These are phyloP conservation scores for Astraeus odoratus DNA, from an alignment of 768 basidiomycete species.

Conservation along the genomic window DNA sequence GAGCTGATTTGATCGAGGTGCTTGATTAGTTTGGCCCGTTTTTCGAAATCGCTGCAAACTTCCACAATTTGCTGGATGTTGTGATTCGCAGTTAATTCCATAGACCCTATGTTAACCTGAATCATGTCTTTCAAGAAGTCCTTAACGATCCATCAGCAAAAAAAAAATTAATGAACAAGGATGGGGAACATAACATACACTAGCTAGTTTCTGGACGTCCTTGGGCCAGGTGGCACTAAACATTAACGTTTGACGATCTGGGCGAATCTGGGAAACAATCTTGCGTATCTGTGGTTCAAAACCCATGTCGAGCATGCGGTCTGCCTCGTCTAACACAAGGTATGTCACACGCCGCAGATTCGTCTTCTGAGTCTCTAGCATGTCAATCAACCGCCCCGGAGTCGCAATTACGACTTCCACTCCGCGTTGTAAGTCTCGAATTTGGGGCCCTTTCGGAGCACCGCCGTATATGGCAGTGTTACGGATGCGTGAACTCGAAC, in stretches of 20 bases:
- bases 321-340: conserved; percentile 98
- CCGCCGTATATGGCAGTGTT: conserved; percentile 99
- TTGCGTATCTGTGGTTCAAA: conserved; percentile 99
- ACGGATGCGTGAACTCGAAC: conserved; percentile 88
- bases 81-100: conserved; percentile 97
- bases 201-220: conserved; percentile 96
- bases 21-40: conserved; percentile 92
- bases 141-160: conserved; percentile 30
- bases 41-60: conserved; percentile 96
- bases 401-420: conserved; percentile 99
- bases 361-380: conserved; percentile 95
- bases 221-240: conserved; percentile 99
- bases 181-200: conserved; percentile 36
- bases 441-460: conserved; percentile 97
- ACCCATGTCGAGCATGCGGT: conserved; percentile 99
- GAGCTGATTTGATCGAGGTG: conserved; percentile 94
- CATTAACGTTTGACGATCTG: conserved; percentile 97
- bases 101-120: conserved; percentile 97
- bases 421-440: conserved; percentile 94
- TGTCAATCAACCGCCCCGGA: conserved; percentile 98
- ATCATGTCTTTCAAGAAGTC: conserved; percentile 97
- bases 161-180: neutral
- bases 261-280: conserved; percentile 94
- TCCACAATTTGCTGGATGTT: conserved; percentile 96
- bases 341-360: conserved; percentile 96